These are phyloP conservation scores for Lithospermum erythrorhizon DNA, from an alignment of 257 asterid species.

Conservation along the genomic window DNA sequence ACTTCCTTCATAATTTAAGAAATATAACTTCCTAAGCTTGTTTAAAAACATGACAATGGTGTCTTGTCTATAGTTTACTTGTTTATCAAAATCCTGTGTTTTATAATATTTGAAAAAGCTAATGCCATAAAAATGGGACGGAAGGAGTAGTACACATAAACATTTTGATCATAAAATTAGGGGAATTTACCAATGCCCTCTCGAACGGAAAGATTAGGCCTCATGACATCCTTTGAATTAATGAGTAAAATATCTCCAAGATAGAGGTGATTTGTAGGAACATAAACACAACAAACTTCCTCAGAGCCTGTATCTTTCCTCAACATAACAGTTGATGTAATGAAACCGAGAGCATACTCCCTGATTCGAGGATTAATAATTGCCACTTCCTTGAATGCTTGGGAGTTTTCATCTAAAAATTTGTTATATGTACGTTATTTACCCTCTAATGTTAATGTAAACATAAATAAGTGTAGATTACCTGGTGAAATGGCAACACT, in stretches of 20 bases:
- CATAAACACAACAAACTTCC: conserved; percentile 42
- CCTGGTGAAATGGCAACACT: conserved; percentile 48
- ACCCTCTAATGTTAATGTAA: no score
- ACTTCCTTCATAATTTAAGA: no score
- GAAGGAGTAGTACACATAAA: no score
- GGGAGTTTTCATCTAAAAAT: conserved; percentile 45
- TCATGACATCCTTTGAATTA: conserved; percentile 35
- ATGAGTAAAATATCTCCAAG: conserved; percentile 44
- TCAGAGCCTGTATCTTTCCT: conserved; percentile 41
- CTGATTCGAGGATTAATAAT: conserved; percentile 49
- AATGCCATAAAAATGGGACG: no score
- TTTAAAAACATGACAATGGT: no score
- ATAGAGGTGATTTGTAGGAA: conserved; percentile 47
- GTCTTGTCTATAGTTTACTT: no score
- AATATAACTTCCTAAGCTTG: no score
- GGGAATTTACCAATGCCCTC: conserved; percentile 54
- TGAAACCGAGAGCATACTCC: conserved; percentile 51
- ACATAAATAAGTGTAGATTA: neutral
- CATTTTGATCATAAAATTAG: no score
- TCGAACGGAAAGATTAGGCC: conserved; percentile 45
- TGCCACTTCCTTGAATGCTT: conserved; percentile 50
- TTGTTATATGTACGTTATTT: no score
- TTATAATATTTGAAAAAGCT: no score
- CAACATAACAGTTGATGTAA: conserved; percentile 38
- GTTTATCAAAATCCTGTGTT: no score